Evolutionary conservation across 1,139 yeast genomes (phyloP), one percentile per base, ranked within the genome.

Genomic region (Yamadazyma atlantica): DNA sequence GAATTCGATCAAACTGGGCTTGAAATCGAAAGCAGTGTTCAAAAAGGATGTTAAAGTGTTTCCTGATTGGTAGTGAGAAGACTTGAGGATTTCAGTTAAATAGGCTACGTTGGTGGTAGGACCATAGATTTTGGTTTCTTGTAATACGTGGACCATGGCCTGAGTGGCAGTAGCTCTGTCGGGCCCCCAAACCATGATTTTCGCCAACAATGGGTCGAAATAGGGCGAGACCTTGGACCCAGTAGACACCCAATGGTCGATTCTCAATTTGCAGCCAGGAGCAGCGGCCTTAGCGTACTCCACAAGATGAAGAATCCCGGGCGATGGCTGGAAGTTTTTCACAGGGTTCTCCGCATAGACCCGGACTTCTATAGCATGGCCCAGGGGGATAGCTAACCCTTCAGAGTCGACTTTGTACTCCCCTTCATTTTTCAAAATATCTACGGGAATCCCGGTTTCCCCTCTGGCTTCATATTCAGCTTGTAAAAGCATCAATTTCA

Each of bases 261-360:
- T 40, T 46, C 67, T 48, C 9, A 59, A 45, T 15, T 39, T 45
- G 12, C 30, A 28, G 9, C 19, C 19, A 9, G 6, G 12, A 16
- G 9, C 16, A 9, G 9, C 14, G 2, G 30, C 16, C 9, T 27
- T 18, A 1, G 62, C 63, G 35, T 60, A 48, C 5, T 39, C 38
- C 18, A 61, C 64, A 18, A 54, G 21, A 39, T 58, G 63, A 15
- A 62, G 43, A 15, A 54, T 48, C 28, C 66, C 68, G 2, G 67
- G 66, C 12, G 60, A 57, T 8, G 67, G 67, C 14, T 55, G 54
- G 44, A 62, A 62, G 35, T 60, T 46, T 24, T 53, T 49, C 2
- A 56, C 49, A 10, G 67, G 67, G 36, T 62, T 61, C 39, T 62
- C 67, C 4, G 67, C 65, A 35, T 62, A 62, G 7, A 62, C 47